Percentiles rank a stretch among this genome's conserved stretches.
phyloP scores from a whole-genome alignment of 2,329 filamentous ascomycete species.

The Penicillium sp. region DNA sequence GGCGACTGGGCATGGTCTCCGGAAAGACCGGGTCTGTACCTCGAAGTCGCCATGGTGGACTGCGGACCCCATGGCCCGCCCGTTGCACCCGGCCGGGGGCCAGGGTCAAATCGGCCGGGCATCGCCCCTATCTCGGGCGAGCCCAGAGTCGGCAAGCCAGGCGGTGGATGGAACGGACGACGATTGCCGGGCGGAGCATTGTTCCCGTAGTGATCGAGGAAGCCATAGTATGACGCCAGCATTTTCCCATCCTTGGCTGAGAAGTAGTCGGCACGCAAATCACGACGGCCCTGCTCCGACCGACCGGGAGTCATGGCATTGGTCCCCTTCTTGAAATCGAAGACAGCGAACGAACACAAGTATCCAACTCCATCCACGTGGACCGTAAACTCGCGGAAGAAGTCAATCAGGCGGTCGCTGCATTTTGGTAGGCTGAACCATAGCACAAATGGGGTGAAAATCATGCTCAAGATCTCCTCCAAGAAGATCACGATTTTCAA shows the following conservation, averaged over 20 bases:
- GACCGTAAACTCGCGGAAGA: conserved; percentile 95
- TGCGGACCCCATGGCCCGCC: conserved; percentile 22
- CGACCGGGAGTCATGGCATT: conserved; percentile 45
- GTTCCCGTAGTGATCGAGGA: conserved; percentile 82
- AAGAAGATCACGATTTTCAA: conserved; percentile 86
- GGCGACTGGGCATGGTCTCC: conserved; percentile 31
- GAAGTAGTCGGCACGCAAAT: conserved; percentile 86
- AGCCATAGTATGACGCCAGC: conserved; percentile 94
- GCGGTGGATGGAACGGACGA: conserved; percentile 66
- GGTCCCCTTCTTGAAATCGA: conserved; percentile 85
- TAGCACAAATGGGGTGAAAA: conserved; percentile 84
- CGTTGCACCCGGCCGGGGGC: conserved; percentile 15
- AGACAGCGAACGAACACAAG: conserved; percentile 94
- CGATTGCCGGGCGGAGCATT: conserved; percentile 52
- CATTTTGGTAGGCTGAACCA: conserved; percentile 80
- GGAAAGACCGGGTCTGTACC: conserved; percentile 18
- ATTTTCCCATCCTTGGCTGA: conserved; percentile 95
- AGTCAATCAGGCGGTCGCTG: conserved; percentile 90
- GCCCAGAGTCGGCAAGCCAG: conserved; percentile 65
- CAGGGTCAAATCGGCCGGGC: conserved; percentile 31
- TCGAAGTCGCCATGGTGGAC: conserved; percentile 24
- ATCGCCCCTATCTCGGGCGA: conserved; percentile 48
- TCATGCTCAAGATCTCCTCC: conserved; percentile 85
- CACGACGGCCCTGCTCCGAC: conserved; percentile 39
- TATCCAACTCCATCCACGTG: conserved; percentile 95